Evolutionary conservation across 129 eudicot genomes (phyloP), one percentile per base, ranked within the genome.

Genomic region (Pittosporum tobira): DNA sequence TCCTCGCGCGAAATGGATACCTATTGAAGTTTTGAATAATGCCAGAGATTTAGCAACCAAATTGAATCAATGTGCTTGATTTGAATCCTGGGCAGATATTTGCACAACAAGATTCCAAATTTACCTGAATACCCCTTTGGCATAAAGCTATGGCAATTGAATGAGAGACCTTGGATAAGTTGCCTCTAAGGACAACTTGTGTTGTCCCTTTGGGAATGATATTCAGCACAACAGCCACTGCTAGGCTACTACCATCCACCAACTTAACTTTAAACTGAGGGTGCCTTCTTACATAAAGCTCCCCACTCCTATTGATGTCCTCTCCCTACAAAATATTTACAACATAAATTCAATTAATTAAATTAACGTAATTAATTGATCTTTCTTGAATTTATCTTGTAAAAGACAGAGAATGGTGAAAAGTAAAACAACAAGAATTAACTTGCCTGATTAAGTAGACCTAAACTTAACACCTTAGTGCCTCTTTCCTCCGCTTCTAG

Each of bases 191-290:
- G 8, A 69, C 63, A 6, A 83, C 93, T 62, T 65, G 66, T 22
- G 63, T 66, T 18, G 87, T 79, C 57, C 77, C 87, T 63, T 71
- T 71, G 0, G 94, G 87, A 29, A 84, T 84, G 72, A 71, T 73
- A 27, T 84, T 84, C 16, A 84, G 60, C 19, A 84, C 77, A 15
- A 84, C 60, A n/a, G 94, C 87, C 59, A 74, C 94, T 9, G 76
- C 82, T 38, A 83, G 68, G 52, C 85, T 75, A 68, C 77, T 79
- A 28, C 90, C 90, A 66, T 83, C 94, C 9, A 84, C 81, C 48
- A 84, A 22, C 71, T 74, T 84, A 71, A 84, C 81, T 48, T 77
- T 79, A 0, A 84, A 70, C 44, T 71, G 25, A 4, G 94, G 87
- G 28, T 84, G 48, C 65, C 54, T 79, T 68, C 68, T 61, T 28